Base-by-base conservation (phyloP, 805 yeast species). In the Myxozyma sirexii region DNA sequence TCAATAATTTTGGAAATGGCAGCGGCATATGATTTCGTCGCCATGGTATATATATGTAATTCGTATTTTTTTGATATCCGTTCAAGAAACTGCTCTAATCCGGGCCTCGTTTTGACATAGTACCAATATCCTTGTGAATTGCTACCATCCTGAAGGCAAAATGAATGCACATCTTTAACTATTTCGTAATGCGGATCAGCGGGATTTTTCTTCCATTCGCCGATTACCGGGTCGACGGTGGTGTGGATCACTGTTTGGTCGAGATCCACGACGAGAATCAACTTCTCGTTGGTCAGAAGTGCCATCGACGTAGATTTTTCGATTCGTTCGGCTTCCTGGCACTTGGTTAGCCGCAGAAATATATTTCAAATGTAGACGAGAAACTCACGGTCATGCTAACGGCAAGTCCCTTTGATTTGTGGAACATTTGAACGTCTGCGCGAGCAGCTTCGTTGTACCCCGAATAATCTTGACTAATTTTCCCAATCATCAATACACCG, bases 201-300 rank as follows among this genome's bases (percentile, higher is more conserved):
- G 2, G 90, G 86, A 69, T 94, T 97, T 52, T 80, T 80, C 80
- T 88, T 91, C 99, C 99, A 94, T 70, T 90, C 96, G 0, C 94
- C 94, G 31, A 94, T 96, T 0, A 97, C 91, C 0, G 97, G 97
- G 72, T 94, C 99, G 17, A 93, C 97, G 4, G 97, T 93, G 43
- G 97, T 97, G 70, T 94, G 99, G 33, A 94, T 93, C 4, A 94
- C 96, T 0, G 99, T 94, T 73, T 94, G 99, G 76, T 94, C 99
- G 64, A 94, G 79, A 78, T 94, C 99, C 4, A 94, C 99, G 29
- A 94, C 98, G 57, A 94, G 78, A 31, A 94, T 91, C 63, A 94
- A 78, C 72, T 89, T 90, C 60, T 80, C 77, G 54, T 84, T 88
- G 15, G 77, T 72, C 4, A 84, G 74, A 48, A 94, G 78, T 59